phyloP scores from a whole-genome alignment of 2,329 filamentous ascomycete genomes.

The Sporothrix pallida region DNA sequence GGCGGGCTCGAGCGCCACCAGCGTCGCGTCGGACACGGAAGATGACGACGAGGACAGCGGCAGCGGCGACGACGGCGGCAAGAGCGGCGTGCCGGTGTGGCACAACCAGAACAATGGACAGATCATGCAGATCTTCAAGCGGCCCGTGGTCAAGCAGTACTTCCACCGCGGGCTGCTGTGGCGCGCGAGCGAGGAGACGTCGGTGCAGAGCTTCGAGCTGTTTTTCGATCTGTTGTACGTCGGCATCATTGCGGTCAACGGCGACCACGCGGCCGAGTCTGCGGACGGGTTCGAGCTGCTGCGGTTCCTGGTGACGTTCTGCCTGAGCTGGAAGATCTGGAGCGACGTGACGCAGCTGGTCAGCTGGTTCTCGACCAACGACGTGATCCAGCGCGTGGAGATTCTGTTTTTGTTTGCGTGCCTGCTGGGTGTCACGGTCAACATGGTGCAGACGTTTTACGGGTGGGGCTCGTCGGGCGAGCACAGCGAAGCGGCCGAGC shows the following conservation, averaged over 20 bases:
- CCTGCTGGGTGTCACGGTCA: constrained; percentile 66
- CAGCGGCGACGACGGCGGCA: background rate
- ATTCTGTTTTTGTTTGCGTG: constrained; percentile 66
- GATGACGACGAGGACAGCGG: constrained; percentile 37
- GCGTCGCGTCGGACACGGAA: constrained; percentile 29
- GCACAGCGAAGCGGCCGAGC: background rate
- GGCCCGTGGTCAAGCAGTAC: constrained; percentile 67
- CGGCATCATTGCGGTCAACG: constrained; percentile 68
- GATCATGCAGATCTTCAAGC: constrained; percentile 63
- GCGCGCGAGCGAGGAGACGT: constrained; percentile 63
- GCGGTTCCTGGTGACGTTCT: constrained; percentile 65
- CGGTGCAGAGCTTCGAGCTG: constrained; percentile 68
- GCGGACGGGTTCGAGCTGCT: constrained; percentile 62
- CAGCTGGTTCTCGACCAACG: constrained; percentile 67
- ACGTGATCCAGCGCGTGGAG: constrained; percentile 63
- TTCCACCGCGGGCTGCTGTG: constrained; percentile 69
- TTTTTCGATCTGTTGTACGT: constrained; percentile 69
- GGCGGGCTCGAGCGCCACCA: constrained; percentile 19
- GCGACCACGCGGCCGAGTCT: constrained; percentile 64
- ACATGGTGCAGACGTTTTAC: constrained; percentile 63
- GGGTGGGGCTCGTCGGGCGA: constrained; percentile 40
- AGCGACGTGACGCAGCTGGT: constrained; percentile 62
- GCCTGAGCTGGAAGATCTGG: constrained; percentile 69
- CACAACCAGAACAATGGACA: constrained; percentile 46
- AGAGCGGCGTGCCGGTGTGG: constrained; percentile 34